A percentile compares a stretch with the other conserved stretches of the same genome.
Conservation (phyloP, 305 asterid species). For the Fraxinus velutina region DNA sequence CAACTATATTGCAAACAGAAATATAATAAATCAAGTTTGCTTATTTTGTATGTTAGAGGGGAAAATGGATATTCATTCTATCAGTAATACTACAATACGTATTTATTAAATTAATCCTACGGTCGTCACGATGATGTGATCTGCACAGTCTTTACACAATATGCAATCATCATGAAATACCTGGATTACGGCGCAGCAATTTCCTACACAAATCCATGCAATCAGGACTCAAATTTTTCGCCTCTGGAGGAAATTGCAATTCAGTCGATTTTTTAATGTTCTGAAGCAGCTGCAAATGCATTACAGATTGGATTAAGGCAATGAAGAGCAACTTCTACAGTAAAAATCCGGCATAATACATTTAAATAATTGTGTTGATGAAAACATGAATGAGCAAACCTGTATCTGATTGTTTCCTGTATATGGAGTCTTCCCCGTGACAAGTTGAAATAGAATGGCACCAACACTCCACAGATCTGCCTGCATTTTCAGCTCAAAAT, state of each 20-base stretch:
- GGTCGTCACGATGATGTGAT: neutral
- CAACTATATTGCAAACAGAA: neutral
- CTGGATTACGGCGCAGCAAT: conserved; percentile 86
- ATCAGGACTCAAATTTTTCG: conserved; percentile 54
- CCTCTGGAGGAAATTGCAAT: conserved; percentile 74
- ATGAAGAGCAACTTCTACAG: conserved; percentile 16
- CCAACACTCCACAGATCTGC: conserved; percentile 99
- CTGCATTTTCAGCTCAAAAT: conserved; percentile 48
- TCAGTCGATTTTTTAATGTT: conserved; percentile 77
- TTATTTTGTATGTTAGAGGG: neutral
- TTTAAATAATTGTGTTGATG: neutral
- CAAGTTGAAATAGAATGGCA: conserved; percentile 88
- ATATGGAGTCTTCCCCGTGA: conserved; percentile 83
- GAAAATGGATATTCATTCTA: neutral
- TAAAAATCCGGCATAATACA: conserved; percentile 12
- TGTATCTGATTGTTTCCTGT: conserved; percentile 74
- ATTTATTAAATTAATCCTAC: neutral
- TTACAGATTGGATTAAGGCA: conserved; percentile 18
- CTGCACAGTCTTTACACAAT: neutral
- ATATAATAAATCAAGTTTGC: neutral
- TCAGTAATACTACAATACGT: neutral
- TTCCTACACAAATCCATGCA: conserved; percentile 80
- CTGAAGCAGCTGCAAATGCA: conserved; percentile 62
- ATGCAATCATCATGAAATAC: conserved; percentile 34
- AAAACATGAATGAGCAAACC: conserved; percentile 41